Conservation (phyloP, 2,329 filamentous ascomycete species). For the Cladosporium oxysporum region DNA sequence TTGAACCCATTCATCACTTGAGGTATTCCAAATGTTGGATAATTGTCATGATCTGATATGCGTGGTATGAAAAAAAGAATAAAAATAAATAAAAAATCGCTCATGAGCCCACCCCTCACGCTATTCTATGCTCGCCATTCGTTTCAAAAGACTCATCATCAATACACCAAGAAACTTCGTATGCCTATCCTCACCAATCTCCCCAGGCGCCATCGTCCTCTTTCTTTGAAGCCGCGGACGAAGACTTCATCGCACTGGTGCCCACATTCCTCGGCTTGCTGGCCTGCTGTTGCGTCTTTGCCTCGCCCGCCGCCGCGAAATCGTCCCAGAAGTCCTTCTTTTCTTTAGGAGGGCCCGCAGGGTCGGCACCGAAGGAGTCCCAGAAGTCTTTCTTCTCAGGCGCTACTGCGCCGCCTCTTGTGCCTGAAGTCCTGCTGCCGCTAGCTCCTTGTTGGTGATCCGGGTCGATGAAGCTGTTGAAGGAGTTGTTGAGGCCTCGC, state of each 20-base stretch:
- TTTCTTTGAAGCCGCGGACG: constrained; percentile 33
- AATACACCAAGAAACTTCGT: neutral
- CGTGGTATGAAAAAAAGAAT: neutral
- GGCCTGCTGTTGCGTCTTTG: constrained; percentile 34
- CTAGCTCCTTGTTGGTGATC: constrained; percentile 22
- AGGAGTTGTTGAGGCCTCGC: constrained; percentile 72
- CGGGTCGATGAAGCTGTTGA: constrained; percentile 81
- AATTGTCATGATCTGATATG: neutral
- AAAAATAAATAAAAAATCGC: neutral
- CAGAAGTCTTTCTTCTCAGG: constrained; percentile 80
- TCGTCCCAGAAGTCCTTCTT: constrained; percentile 59
- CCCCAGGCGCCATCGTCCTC: constrained; percentile 59
- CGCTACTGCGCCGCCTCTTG: constrained; percentile 50
- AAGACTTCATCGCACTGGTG: constrained; percentile 62
- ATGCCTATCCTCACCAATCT: constrained; percentile 46
- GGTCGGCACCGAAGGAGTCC: constrained; percentile 80
- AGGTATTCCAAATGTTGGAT: too few species aligned
- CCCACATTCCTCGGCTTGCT: constrained; percentile 55
- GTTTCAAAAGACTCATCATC: neutral
- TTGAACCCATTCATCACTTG: too few species aligned
- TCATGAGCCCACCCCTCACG: neutral
- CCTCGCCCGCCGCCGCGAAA: constrained; percentile 42
- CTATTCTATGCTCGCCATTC: neutral
- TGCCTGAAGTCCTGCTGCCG: constrained; percentile 17
- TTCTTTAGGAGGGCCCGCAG: constrained; percentile 48